phyloP scores from a whole-genome alignment of 2,329 filamentous ascomycete genomes.

The Trichoderma koningiopsis region DNA sequence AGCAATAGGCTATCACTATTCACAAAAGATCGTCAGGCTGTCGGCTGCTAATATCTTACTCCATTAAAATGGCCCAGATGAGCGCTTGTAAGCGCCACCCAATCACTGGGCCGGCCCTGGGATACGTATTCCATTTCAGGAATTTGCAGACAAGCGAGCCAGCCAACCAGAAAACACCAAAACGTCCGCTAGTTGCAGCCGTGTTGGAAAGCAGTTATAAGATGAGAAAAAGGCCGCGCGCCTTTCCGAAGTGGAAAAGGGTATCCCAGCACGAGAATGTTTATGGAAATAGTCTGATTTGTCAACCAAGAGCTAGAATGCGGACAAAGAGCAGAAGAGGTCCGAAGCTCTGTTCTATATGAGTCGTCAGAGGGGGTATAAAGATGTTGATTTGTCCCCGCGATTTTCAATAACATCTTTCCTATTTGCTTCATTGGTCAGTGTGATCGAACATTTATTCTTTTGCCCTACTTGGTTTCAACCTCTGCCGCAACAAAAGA shows the following conservation, averaged over 20 bases:
- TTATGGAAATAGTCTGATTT: neutral
- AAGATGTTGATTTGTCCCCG: neutral
- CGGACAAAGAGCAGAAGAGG: neutral
- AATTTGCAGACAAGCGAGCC: neutral
- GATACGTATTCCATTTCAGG: constrained; percentile 1
- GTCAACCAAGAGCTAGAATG: neutral
- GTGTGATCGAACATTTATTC: neutral
- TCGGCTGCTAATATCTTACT: neutral
- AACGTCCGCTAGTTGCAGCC: neutral
- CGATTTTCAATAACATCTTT: neutral
- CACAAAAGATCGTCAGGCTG: no score
- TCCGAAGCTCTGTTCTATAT: neutral
- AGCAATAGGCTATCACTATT: neutral
- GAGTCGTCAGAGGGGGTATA: neutral
- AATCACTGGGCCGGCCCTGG: neutral
- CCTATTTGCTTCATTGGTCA: neutral
- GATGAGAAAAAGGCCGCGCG: neutral
- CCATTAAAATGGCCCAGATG: neutral
- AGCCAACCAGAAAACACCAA: constrained; percentile 4
- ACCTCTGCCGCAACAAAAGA: neutral
- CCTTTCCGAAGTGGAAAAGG: neutral
- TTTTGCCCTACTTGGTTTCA: neutral
- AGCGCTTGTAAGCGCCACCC: neutral
- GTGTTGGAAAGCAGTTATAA: neutral
- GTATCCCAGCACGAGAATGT: neutral